Evolutionary conservation across 148 eudicot species (phyloP).

Genomic region (Nepenthes mirabilis): DNA sequence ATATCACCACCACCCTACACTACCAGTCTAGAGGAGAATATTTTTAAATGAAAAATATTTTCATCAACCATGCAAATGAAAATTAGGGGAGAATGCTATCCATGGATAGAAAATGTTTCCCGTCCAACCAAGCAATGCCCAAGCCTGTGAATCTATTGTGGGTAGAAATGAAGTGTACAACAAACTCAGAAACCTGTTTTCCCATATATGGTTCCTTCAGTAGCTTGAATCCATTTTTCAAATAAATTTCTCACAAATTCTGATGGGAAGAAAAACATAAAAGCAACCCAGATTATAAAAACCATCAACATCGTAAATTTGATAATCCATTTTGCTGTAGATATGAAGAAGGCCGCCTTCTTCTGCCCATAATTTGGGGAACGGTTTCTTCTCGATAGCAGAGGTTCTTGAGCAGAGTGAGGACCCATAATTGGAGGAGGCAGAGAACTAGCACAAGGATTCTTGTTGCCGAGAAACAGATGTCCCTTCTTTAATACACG

Average conservation of each 20-base stretch:
- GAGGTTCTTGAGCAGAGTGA: conserved; percentile 21
- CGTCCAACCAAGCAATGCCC: neutral
- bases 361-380: conserved; percentile 6
- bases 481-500: too few species aligned
- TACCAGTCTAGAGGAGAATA: too few species aligned
- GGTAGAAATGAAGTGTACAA: neutral
- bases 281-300: conserved; percentile 43
- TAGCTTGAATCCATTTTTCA: conserved; percentile 12
- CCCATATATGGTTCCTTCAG: conserved; percentile 29
- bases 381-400: conserved; percentile 17
- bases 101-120: too few species aligned
- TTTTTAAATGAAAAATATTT: too few species aligned
- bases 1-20: too few species aligned
- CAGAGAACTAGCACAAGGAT: neutral
- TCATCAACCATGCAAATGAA: too few species aligned
- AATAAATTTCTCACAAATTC: conserved; percentile 11
- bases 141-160: neutral
- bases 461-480: too few species aligned
- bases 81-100: too few species aligned
- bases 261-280: conserved; percentile 46
- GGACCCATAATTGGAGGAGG: conserved; percentile 27
- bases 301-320: conserved; percentile 51
- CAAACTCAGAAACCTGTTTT: conserved; percentile 24
- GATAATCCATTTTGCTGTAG: conserved; percentile 43
- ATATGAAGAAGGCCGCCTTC: conserved; percentile 15